These are phyloP conservation scores for Scheffersomyces coipomensis DNA, from an alignment of 805 yeast genomes.

Conservation along the genomic window DNA sequence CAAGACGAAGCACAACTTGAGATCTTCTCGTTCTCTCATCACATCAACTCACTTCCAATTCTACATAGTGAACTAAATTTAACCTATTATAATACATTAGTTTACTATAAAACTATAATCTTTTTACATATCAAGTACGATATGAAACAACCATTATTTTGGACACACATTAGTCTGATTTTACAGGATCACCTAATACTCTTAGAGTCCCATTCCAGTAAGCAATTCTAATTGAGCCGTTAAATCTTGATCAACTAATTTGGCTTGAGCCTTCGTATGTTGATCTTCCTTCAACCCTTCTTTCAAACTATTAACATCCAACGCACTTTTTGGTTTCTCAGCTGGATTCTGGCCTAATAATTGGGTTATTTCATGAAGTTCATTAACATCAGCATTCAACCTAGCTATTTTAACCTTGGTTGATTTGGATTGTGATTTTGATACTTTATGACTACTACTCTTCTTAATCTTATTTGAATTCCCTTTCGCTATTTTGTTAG, in stretches of 20 bases:
- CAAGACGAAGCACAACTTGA: too few species aligned
- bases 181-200: too few species aligned
- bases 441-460: background rate
- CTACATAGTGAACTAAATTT: too few species aligned
- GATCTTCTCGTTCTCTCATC: too few species aligned
- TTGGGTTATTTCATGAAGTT: conserved; percentile 19
- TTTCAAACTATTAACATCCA: conserved; percentile 33
- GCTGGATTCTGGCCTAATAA: conserved; percentile 8
- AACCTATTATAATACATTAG: too few species aligned
- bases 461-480: background rate
- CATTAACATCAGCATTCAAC: conserved; percentile 26
- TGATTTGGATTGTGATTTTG: conserved; percentile 24
- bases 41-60: too few species aligned
- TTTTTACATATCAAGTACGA: too few species aligned
- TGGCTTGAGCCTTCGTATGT: conserved; percentile 22
- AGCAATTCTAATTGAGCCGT: conserved; percentile 47
- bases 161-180: too few species aligned
- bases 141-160: too few species aligned
- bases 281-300: conserved; percentile 41
- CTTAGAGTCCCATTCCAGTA: conserved; percentile 38
- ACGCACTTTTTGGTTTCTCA: conserved; percentile 21
- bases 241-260: conserved; percentile 40
- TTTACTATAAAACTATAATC: too few species aligned
- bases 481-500: background rate
- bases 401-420: conserved; percentile 31